Base-by-base conservation (phyloP, 371 early-diverging fungal species). In the Apophysomyces elegans region DNA sequence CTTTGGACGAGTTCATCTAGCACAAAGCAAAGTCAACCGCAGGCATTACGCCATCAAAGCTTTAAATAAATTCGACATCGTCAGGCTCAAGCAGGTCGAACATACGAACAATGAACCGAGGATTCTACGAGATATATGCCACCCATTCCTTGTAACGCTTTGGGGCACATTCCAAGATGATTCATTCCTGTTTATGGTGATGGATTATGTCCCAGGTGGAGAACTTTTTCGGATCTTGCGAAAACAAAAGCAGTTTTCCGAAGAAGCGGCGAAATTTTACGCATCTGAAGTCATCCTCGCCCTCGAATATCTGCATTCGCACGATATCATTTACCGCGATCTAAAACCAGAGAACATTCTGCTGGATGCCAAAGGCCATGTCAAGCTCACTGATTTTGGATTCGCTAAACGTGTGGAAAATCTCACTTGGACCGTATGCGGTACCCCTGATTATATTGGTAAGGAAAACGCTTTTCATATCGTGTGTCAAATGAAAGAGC, bases 131-230 rank as follows among this genome's bases (percentile, higher is more conserved):
- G 75, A 95, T 54, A 86, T 93, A 11, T 82, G 90, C 18, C 94
- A 90, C 37, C 97, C 98, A 2, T 98, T 90, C 79, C 90, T 99
- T 1, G 96, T 96, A 11, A 94, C 93, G 58, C 78, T 99, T 5
- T 93, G 90, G 76, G 96, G 90, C 63, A 90, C 95, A 7, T 99
- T 99, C 72, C 95, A 97, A 66, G 93, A 91, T 61, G 87, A 87
- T 63, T 90, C 95, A 11, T 91, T 94, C 70, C 80, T 99, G 35
- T 99, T 93, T 73, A 84, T 98, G 61, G 98, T 92, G 6, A 95
- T 98, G 95, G 98, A 97, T 68, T 99, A 97, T 77, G 84, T 96
- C 8, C 95, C 93, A 62, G 99, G 99, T 5, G 99, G 99, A 3
- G 99, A 99, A 77, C 85, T 96, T 26, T 96, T 95, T 6, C 88